Evolutionary conservation across 306 rosid genomes (phyloP), one percentile per base, ranked within the genome.

Genomic region (Fragaria vesca): DNA sequence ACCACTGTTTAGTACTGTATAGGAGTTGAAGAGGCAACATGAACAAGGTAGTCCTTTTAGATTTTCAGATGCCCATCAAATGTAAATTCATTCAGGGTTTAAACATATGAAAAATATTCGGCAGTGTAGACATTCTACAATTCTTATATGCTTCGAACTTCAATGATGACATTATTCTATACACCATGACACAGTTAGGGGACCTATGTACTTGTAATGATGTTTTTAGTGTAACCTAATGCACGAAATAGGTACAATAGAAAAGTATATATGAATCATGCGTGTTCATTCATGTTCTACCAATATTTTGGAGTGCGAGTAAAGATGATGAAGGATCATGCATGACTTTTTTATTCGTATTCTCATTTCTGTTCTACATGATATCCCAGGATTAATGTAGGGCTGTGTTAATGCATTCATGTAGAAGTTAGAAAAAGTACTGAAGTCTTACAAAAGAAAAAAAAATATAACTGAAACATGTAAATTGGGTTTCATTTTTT

Each of bases 21-120:
- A 78, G 75, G 74, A 85, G 84, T 67, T 67, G 58, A 57, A 76
- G 76, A 76, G 79, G 81, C 76, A 69, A 75, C 80, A 79, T 54
- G 78, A 81, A 78, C 62, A 8, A 48, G 73, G 69, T 75, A 42
- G 69, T 73, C 84, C 61, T 79, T 73, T 71, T 47, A 73, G 87
- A 48, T 76, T 66, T 84, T 74, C 76, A 5, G 58, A 76, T 45
- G 54, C 70, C 69, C 82, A 51, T 71, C 18, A 69, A 87, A 15
- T 87, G 89, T 90, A 90, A 73, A 87, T 86, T 81, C 85, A 76
- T 82, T 85, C 82, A 63, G 83, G 47, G 28, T 74, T 76, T 78
- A 78, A 78, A 85, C 80, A 76, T 76, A 70, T 72, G 69, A 69
- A 52, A 48, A 38, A 26, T 66, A 50, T 73, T 77, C n/a, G 63